A percentile compares a stretch with the other conserved stretches of the same genome.
Evolutionary conservation across 140 eudicot genomes (phyloP).

Genomic region (Senecio squalidus): DNA sequence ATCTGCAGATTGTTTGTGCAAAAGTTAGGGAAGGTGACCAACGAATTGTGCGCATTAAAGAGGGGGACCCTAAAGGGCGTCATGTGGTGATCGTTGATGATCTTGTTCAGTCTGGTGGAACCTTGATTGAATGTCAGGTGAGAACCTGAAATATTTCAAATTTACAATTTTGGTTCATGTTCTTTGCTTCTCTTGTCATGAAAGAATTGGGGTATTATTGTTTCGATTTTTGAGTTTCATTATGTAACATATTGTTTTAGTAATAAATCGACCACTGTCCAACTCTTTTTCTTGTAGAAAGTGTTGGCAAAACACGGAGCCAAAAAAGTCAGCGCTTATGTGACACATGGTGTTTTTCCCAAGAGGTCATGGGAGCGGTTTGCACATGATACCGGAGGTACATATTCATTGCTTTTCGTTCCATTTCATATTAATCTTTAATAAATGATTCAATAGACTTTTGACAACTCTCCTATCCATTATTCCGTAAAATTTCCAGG

Average conservation of each 20-base stretch:
- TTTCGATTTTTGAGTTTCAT: background rate
- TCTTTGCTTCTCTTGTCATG: background rate
- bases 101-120: constrained; percentile 99
- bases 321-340: constrained; percentile 83
- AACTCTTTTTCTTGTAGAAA: constrained; percentile 42
- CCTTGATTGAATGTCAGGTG: constrained; percentile 93
- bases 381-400: constrained; percentile 75
- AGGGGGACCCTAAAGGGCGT: constrained; percentile 95
- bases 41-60: constrained; percentile 85
- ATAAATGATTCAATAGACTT: background rate
- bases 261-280: background rate
- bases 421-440: background rate
- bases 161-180: background rate
- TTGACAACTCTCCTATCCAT: background rate
- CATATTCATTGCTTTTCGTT: background rate
- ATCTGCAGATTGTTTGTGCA: constrained; percentile 71
- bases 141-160: background rate
- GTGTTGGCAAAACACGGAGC: constrained; percentile 94
- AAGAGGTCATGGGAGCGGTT: constrained; percentile 96
- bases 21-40: constrained; percentile 99
- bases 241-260: background rate
- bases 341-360: constrained; percentile 96
- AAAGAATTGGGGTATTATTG: background rate
- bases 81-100: constrained; percentile 98
- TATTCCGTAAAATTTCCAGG: constrained; percentile 33